phyloP scores from a whole-genome alignment of 805 yeast species.

The Pichia californica region DNA sequence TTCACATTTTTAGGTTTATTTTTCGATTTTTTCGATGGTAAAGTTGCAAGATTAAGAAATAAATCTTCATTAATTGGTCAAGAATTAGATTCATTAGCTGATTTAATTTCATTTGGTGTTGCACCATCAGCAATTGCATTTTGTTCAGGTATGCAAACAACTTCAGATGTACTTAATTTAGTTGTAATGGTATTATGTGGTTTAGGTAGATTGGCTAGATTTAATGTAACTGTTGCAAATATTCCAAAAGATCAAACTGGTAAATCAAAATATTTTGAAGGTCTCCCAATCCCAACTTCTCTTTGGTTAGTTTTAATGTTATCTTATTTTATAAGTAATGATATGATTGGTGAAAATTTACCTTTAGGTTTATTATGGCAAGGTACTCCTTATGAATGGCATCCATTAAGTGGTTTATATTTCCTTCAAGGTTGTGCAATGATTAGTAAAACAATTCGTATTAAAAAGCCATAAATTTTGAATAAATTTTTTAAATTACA shows the following conservation, averaged over 20 bases:
- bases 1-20: slow-evolving; percentile 86
- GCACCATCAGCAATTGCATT: slow-evolving; percentile 94
- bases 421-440: slow-evolving; percentile 81
- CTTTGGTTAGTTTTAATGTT: slow-evolving; percentile 65
- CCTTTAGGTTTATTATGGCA: slow-evolving; percentile 60
- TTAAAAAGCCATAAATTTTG: slow-evolving; percentile 64
- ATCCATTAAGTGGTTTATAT: slow-evolving; percentile 59
- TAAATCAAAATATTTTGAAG: slow-evolving; percentile 88
- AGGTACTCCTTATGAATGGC: slow-evolving; percentile 63
- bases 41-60: slow-evolving; percentile 91
- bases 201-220: slow-evolving; percentile 86
- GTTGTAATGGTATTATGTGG: slow-evolving; percentile 90
- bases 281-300: slow-evolving; percentile 91
- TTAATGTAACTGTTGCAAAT: slow-evolving; percentile 88
- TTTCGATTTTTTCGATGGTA: slow-evolving; percentile 94
- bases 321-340: slow-evolving; percentile 52
- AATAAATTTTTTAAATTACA: not conserved
- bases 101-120: slow-evolving; percentile 88
- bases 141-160: slow-evolving; percentile 81
- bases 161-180: slow-evolving; percentile 69
- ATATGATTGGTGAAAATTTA: slow-evolving; percentile 36
- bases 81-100: slow-evolving; percentile 95
- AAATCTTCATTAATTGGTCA: slow-evolving; percentile 94
- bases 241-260: slow-evolving; percentile 87
- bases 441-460: slow-evolving; percentile 83